Evolutionary conservation across 331 rosid species (phyloP).

Genomic region (Erythrophleum ivorense): DNA sequence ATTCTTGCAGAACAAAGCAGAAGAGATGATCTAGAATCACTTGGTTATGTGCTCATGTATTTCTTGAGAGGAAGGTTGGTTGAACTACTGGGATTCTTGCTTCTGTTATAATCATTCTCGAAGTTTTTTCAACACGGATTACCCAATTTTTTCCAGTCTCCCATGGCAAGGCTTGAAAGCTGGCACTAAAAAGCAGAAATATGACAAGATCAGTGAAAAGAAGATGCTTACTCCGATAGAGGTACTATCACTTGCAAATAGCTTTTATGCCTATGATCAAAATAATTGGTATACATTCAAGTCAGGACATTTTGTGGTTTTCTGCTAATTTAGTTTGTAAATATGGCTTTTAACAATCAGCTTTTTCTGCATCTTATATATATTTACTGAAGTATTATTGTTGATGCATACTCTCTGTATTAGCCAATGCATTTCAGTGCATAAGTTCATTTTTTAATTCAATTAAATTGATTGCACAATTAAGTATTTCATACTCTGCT

Average conservation of each 20-base stretch:
- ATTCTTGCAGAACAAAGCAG: conserved; percentile 97
- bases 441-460: not conserved
- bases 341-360: not conserved
- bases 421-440: not conserved
- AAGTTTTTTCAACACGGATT: conserved; percentile 35
- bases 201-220: conserved; percentile 98
- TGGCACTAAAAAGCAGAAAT: conserved; percentile 95
- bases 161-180: conserved; percentile 99
- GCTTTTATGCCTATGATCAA: conserved; percentile 32
- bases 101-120: conserved; percentile 30
- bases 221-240: conserved; percentile 94
- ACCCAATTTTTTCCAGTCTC: conserved; percentile 69
- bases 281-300: conserved; percentile 22
- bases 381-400: not conserved
- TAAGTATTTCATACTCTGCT: conserved; percentile 8
- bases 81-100: conserved; percentile 23
- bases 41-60: conserved; percentile 97
- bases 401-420: not conserved
- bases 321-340: conserved; percentile 12
- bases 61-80: conserved; percentile 97
- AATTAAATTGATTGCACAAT: not conserved
- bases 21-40: conserved; percentile 99
- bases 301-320: not conserved
- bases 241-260: conserved; percentile 59
- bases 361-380: not conserved